Percentiles rank a stretch among this genome's conserved stretches.
These are phyloP conservation scores for Colletotrichum australisinense DNA, from an alignment of 2,329 filamentous ascomycete species.

Conservation along the genomic window DNA sequence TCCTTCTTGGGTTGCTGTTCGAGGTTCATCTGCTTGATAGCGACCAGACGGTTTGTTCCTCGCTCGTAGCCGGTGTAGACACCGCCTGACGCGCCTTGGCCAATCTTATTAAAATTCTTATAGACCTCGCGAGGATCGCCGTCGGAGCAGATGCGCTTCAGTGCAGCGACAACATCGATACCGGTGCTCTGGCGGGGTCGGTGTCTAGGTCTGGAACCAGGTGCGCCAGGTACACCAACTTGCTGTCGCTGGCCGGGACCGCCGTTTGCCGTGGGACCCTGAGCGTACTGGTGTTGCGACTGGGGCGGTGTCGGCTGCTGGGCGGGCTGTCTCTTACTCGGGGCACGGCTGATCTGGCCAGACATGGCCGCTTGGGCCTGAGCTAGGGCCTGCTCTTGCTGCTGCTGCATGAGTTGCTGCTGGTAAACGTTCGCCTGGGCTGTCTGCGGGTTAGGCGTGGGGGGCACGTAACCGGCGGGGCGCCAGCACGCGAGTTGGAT, in stretches of 20 bases:
- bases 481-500: constrained; percentile 74
- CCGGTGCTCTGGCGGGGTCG: constrained; percentile 82
- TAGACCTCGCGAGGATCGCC: constrained; percentile 92
- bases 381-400: constrained; percentile 87
- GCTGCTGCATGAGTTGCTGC: constrained; percentile 77
- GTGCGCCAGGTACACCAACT: constrained; percentile 44
- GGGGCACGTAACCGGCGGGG: constrained; percentile 59
- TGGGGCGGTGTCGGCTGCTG: constrained; percentile 62
- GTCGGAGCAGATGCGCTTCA: constrained; percentile 90
- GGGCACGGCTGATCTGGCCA: constrained; percentile 76
- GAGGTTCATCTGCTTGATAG: constrained; percentile 99
- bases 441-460: constrained; percentile 53
- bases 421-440: constrained; percentile 64
- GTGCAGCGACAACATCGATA: constrained; percentile 83
- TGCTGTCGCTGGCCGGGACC: constrained; percentile 51
- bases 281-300: constrained; percentile 54
- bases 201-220: constrained; percentile 75
- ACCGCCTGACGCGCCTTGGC: constrained; percentile 95
- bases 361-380: constrained; percentile 82
- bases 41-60: constrained; percentile 86
- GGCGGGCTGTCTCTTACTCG: constrained; percentile 76
- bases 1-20: constrained; percentile 99
- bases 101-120: constrained; percentile 90
- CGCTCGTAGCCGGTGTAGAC: constrained; percentile 93
- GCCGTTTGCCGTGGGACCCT: constrained; percentile 41